Conservation (phyloP, 2,329 filamentous ascomycete genomes). For the Nannizziopsis barbatae region DNA sequence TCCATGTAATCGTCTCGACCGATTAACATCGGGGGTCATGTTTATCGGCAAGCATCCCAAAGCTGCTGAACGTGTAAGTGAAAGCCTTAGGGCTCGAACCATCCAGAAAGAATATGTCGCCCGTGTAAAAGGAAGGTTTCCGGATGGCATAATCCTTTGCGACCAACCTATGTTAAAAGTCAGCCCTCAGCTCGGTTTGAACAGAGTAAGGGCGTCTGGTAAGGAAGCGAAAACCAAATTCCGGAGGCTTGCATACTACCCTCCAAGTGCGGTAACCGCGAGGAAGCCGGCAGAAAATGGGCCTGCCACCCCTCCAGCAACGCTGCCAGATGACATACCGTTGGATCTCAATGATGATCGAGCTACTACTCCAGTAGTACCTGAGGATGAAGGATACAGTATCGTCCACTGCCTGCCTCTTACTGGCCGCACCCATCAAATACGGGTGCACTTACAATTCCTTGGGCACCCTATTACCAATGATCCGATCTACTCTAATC, state of each 20-base stretch:
- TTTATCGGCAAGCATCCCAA: slow-evolving; percentile 82
- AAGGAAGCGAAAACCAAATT: slow-evolving; percentile 87
- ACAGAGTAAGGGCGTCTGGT: slow-evolving; percentile 84
- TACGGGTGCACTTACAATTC: slow-evolving; percentile 89
- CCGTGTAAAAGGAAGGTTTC: slow-evolving; percentile 80
- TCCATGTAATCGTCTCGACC: slow-evolving; percentile 85
- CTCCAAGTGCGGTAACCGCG: slow-evolving; percentile 37
- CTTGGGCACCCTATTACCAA: slow-evolving; percentile 92
- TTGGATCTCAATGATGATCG: slow-evolving; percentile 18
- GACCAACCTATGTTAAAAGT: slow-evolving; percentile 90
- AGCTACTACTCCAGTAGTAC: slow-evolving; percentile 24
- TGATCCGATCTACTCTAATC: slow-evolving; percentile 94
- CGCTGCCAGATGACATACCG: slow-evolving; percentile 12
- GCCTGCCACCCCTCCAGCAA: slow-evolving; percentile 13
- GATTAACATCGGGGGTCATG: slow-evolving; percentile 93
- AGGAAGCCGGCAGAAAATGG: slow-evolving; percentile 4
- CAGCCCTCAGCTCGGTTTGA: slow-evolving; percentile 87
- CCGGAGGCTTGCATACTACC: slow-evolving; percentile 84
- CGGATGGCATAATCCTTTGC: slow-evolving; percentile 80
- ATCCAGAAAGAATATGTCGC: slow-evolving; percentile 95
- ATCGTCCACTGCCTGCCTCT: slow-evolving; percentile 89
- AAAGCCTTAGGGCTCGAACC: slow-evolving; percentile 65
- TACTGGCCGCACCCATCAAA: slow-evolving; percentile 87
- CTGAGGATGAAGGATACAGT: slow-evolving; percentile 62
- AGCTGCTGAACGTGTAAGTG: slow-evolving; percentile 64